These are phyloP conservation scores for Panellus pusillus DNA, from an alignment of 768 basidiomycete species.

Conservation along the genomic window DNA sequence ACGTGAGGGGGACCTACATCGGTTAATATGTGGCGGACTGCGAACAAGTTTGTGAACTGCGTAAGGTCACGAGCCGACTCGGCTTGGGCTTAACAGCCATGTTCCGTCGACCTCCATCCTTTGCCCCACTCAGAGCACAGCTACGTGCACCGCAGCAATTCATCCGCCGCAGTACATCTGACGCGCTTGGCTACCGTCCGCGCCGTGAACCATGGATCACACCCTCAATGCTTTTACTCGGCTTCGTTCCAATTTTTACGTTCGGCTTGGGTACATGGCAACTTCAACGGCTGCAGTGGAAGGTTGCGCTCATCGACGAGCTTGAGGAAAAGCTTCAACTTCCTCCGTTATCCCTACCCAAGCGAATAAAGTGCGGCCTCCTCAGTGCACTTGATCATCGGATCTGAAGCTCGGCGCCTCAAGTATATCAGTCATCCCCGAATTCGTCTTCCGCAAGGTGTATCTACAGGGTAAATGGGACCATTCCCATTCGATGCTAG, in stretches of 20 bases:
- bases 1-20: slow-evolving; percentile 5
- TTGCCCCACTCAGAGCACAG: slow-evolving; percentile 2
- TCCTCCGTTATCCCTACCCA: slow-evolving; percentile 76
- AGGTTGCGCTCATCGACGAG: slow-evolving; percentile 89
- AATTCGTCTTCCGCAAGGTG: slow-evolving; percentile 89
- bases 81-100: slow-evolving; percentile 12
- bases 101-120: slow-evolving; percentile 18
- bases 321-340: slow-evolving; percentile 86
- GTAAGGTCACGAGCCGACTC: neutral
- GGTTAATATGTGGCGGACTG: neutral
- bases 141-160: slow-evolving; percentile 1
- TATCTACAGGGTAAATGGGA: slow-evolving; percentile 77
- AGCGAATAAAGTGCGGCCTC: slow-evolving; percentile 76
- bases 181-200: slow-evolving; percentile 54
- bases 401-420: slow-evolving; percentile 20
- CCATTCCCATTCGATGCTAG: slow-evolving; percentile 70
- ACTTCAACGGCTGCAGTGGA: slow-evolving; percentile 91
- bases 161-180: slow-evolving; percentile 20
- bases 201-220: slow-evolving; percentile 62
- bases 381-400: slow-evolving; percentile 20
- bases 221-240: slow-evolving; percentile 72
- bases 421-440: slow-evolving; percentile 73
- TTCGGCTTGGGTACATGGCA: slow-evolving; percentile 94
- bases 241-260: slow-evolving; percentile 87
- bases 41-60: neutral